Evolutionary conservation across 495 filamentous ascomycete species (phyloP), one percentile per base, ranked within the genome.

Genomic region (Amniculicola lignicola): DNA sequence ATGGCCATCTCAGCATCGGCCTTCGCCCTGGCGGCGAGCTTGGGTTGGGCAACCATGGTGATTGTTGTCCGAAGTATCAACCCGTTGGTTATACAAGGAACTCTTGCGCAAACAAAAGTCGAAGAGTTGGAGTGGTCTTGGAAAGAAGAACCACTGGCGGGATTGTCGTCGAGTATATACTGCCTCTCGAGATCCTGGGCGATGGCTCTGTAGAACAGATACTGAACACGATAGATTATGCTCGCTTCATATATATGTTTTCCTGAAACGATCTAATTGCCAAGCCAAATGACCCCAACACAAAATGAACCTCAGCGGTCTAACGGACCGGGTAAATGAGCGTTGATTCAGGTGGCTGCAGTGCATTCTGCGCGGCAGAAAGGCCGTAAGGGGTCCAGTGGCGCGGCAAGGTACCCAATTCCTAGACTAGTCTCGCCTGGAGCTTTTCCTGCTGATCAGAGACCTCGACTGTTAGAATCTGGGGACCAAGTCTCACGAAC

Each of bases 251-350:
- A 46, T 55, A 46, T 44, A 35, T 16, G 27, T 19, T 16, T 46
- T 39, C 27, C 15, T 16, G 29, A n/a, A 41, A 37, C 10, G 29
- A 3, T 23, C 9, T 4, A 43, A 6, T 38, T 38, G 29, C 33
- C 29, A 10, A 21, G n/a, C 18, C 38, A 21, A 41, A 21, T 38
- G 47, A 40, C 16, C 46, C 48, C 40, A 39, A 31, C 46, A 28
- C 46, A 52, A 39, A 24, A 18, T 1, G 31, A 21, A 42, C 29
- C 3, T 14, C 48, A 37, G 21, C 55, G 55, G 55, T 59, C 48
- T 23, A 51, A 19, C 46, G 54, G 54, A 51, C 55, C 55, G 55
- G 55, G 33, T 59, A 59, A 59, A 49, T 59, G 14, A 46, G 36
- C 12, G n/a, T 36, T 31, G 48, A 47, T 5, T 46, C n/a, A 9